Base-by-base conservation (phyloP, 1,139 yeast species). In the Saccharomyces hybrid region DNA sequence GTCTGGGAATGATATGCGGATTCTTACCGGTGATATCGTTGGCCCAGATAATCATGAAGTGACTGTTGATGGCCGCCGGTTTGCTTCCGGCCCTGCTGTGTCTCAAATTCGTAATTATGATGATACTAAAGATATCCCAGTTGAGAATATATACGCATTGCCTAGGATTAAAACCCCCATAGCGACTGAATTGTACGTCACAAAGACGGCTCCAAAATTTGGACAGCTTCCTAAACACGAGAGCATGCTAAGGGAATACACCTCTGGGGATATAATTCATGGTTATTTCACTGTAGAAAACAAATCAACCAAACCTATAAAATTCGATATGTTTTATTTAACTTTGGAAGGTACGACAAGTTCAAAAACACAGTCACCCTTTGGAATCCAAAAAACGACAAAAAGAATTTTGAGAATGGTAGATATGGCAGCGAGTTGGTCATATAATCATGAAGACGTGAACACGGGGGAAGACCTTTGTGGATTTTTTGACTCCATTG, bases 401-500 rank as follows among this genome's bases (percentile, higher is more conserved):
- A 68, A 69, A 51, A 65, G 68, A 13, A 71, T 73, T 54, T 53
- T 73, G 28, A 26, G 28, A 26, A 26, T 26, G 28, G 28, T 26
- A 26, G 28, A 26, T 26, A 26, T 26, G 28, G 69, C 72, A 50
- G 76, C 76, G 3, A 68, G 73, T 49, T 73, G 73, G 68, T 67
- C 72, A n/a, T 64, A 62, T 49, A 71, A 71, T 0, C 64, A 64
- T 47, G 67, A 72, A 16, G 65, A 67, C 5, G 64, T 70, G 3
- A 60, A 69, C 2, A 59, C 80, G 0, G 83, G 25, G 5, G 44
- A 38, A 23, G 26, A 38, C 11, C 44, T 38, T 11, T 38, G 25
- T 11, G 82, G 46, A 11, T 57, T 60, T 47, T 86, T 82, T 62
- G 79, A 77, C 1, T 66, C 78, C 47, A 55, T 61, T 11, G 44